Evolutionary conservation across 352 stramenopile genomes (phyloP), one percentile per base, ranked within the genome.

Genomic region (Pythium monospermum): DNA sequence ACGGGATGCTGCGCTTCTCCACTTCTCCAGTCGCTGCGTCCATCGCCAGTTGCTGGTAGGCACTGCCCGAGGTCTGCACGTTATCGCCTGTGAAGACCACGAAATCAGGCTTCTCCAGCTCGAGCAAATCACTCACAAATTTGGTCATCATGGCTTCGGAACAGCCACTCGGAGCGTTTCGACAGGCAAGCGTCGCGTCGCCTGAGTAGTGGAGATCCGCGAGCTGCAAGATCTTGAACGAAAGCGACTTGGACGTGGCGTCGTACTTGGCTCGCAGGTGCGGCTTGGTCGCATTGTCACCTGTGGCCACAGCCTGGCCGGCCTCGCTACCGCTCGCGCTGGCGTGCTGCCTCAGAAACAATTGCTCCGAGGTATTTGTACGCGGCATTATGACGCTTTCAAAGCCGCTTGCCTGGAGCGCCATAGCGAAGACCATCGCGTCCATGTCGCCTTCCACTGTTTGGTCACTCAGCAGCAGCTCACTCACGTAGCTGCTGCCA

Each of bases 71-170:
- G 5, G 61, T 59, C 38, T 86, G 60, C 13, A 87, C 66, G 30
- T 87, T 86, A 48, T 87, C 78, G 35, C 78, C 75, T 0, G 73
- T 65, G 48, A 87, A 83, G 6, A 78, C 73, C 1, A 89, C 78
- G 8, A 87, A 75, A 46, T 89, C 75, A 6, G 78, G 78, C 23
- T 76, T 65, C 42, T 87, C 78, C 26, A 64, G 43, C 33, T 87
- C 69, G 13, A 89, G 50, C 12, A 89, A 52, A 16, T 75, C 65
- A 23, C 81, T 61, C 7, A 86, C 55, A 28, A 87, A 85, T 18
- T 59, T 56, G 23, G 69, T 51, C 41, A 76, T 86, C 31, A 73
- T 22, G 19, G 67, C 57, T 35, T 89, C 77, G 11, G 53, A 62
- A 44, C 73, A 89, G 0, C 30, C 30, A 13, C 30, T 35, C 16